Evolutionary conservation across 345 rosid genomes (phyloP), one percentile per base, ranked within the genome.

Genomic region (Sisymbrium irio): DNA sequence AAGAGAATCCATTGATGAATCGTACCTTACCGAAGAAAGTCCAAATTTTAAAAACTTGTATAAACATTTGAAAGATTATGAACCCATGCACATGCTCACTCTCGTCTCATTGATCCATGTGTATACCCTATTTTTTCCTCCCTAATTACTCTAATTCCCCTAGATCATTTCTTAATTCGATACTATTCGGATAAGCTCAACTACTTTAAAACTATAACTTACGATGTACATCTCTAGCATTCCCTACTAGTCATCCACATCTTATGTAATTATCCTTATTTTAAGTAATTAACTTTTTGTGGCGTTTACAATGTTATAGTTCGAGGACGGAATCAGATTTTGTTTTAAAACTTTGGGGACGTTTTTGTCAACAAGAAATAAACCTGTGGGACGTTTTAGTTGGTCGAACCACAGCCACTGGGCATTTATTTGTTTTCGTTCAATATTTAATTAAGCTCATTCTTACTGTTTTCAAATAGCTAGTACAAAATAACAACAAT

Each of bases 61-160:
- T 32, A 62, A 7, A 54, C 13, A 17, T 49, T 65, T 41, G 62
- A 32, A 77, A 39, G 62, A 65, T 32, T 50, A 41, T 32, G 33
- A 71, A 65, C 49, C 28, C 59, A 69, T 76, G 75, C 80, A 71
- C 77, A 71, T 77, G 80, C 80, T 58, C 58, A 1, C 69, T 59
- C 5, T 77, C 73, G 4, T 71, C 42, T 71, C 41, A 71, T 77
- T 71, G 77, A 77, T 57, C 80, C 80, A 77, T 65, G 68, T 77
- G 80, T 77, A 56, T 9, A 71, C 33, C 73, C 80, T 77, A 65
- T 22, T 8, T 5, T 51, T 15, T 18, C 50, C 51, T 28, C 62
- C 55, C 76, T 71, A 56, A 64, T 56, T 47, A 71, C 67, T 59
- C 76, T 71, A 77, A 32, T 11, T 57, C 45, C 36, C 50, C 57